Evolutionary conservation across 1,284 basidiomycete species (phyloP), one percentile per base, ranked within the genome.

Genomic region (Taiwanofungus camphoratus): DNA sequence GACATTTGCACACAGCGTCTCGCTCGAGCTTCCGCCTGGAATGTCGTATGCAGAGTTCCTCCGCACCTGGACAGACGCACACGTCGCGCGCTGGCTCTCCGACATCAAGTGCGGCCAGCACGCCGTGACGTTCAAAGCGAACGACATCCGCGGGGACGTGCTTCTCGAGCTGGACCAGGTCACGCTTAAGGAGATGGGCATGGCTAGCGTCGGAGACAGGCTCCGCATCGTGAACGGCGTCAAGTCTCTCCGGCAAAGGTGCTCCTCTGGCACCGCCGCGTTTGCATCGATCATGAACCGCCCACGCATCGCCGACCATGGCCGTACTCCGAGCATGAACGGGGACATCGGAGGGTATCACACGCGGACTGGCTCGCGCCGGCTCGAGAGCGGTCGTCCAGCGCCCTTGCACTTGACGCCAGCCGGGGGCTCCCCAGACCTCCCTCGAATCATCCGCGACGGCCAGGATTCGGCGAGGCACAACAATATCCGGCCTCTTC

Each of bases 91-190:
- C 41, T 90, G 87, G 87, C 68, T 90, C 26, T 55, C 71, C 0
- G 82, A 87, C 26, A 77, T 83, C 53, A 85, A 81, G 56, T 92
- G 90, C 54, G 75, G 67, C 0, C 74, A 76, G 23, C 84, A 90
- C 57, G 77, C 82, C 1, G 60, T 71, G 3, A 71, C 76, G 0
- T 97, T 97, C 67, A 77, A 74, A 39, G 71, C 73, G 4, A 88
- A 93, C 66, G 92, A 96, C 60, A 93, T 97, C 52, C 71, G 89
- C 34, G 92, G 93, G 7, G 84, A 88, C 58, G 82, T 96, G 27
- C 64, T 97, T 5, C 73, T 96, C 39, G 93, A 97, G 55, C 68
- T 97, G 29, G 92, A 96, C 57, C 87, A 92, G 64, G 64, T 71
- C 4, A 86, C 81, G 2, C 66, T 97, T 35, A 90, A 85, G 61